Conservation (phyloP, 2,329 filamentous ascomycete genomes). For the Colletotrichum lupini region DNA sequence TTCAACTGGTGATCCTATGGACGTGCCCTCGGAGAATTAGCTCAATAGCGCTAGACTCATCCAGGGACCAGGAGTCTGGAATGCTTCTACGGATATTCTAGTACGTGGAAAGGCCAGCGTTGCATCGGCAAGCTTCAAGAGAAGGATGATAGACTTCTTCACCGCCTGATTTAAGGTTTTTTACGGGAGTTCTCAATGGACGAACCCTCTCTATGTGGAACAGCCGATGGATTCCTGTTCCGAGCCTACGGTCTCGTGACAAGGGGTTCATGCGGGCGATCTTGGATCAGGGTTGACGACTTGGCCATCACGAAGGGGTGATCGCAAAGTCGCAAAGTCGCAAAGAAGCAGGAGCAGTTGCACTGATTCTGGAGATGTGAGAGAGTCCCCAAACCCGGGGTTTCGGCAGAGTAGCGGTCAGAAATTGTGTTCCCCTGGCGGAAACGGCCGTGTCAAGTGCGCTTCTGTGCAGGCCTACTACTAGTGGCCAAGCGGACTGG, state of each 20-base stretch:
- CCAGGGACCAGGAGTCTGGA: not conserved
- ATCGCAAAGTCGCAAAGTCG: not conserved
- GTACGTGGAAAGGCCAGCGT: not conserved
- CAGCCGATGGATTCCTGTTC: not conserved
- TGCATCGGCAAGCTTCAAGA: not conserved
- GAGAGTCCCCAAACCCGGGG: not conserved
- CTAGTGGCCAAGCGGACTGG: not conserved
- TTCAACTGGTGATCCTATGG: not conserved
- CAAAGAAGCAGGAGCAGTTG: not conserved
- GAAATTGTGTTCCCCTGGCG: not conserved
- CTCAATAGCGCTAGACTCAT: conserved; percentile 18
- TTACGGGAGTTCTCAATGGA: not conserved
- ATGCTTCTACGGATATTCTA: not conserved
- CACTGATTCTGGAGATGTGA: not conserved
- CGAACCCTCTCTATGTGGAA: not conserved
- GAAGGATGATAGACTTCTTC: not conserved
- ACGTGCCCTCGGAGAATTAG: conserved; percentile 29
- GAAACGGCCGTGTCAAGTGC: not conserved
- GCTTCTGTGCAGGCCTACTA: not conserved
- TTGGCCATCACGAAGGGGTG: not conserved
- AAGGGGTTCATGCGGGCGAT: conserved; percentile 9
- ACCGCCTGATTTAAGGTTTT: conserved; percentile 5
- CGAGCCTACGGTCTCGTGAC: conserved; percentile 9
- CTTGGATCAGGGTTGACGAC: not conserved
- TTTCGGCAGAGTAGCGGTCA: conserved; percentile 12